phyloP scores from a whole-genome alignment of 148 eudicot species.

The Fagopyrum esculentum region DNA sequence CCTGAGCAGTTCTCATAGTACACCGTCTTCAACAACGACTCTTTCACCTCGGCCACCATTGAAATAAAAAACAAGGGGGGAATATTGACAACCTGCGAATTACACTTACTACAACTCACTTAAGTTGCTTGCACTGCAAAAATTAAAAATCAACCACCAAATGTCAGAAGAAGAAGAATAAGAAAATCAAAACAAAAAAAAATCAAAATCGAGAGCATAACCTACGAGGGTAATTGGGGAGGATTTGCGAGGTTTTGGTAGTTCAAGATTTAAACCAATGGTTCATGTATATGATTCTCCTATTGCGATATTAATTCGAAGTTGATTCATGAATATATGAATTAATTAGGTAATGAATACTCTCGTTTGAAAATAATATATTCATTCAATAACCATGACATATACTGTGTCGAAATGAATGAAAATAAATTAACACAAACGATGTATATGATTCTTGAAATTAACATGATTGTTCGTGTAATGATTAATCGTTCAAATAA shows the following conservation, averaged over 20 bases:
- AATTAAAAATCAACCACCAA: not conserved
- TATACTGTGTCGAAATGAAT: no score
- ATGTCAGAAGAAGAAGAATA: not conserved
- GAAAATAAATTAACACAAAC: no score
- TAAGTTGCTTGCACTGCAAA: not conserved
- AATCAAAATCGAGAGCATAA: no score
- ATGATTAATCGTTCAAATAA: no score
- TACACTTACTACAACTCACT: not conserved
- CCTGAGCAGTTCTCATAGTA: conserved; percentile 69
- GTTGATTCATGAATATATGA: no score
- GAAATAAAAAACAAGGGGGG: not conserved
- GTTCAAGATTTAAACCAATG: not conserved
- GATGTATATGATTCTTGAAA: no score
- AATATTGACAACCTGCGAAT: not conserved
- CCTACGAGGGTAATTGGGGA: not conserved
- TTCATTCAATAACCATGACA: no score
- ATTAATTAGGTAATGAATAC: no score
- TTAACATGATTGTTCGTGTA: no score
- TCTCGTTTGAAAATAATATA: no score
- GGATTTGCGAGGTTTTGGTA: not conserved
- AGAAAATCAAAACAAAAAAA: not conserved
- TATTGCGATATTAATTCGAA: no score
- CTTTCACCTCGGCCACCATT: conserved; percentile 9
- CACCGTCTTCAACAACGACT: conserved; percentile 24
- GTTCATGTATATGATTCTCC: no score